Base-by-base conservation (phyloP, 805 yeast genomes). In the Wilhelminamyces savonicus region DNA sequence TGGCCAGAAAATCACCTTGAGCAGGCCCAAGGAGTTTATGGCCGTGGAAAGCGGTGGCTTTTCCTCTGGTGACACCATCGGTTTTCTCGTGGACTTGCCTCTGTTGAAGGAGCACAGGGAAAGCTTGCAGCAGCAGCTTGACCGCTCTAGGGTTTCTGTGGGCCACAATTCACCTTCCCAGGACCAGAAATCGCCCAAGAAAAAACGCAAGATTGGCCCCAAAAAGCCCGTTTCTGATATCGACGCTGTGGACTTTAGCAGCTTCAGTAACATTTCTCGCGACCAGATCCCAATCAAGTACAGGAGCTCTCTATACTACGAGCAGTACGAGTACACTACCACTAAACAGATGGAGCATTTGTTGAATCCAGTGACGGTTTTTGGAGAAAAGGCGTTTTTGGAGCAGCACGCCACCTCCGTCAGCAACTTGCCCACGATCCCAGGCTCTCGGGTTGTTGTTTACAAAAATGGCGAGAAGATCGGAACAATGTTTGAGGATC, bases 201-300 rank as follows among this genome's bases (percentile, higher is more conserved):
- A 33, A 26, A 42, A 31, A 31, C 40, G 40, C 32, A 41, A 37
- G 24, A 36, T 7, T 23, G 40, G 26, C 32, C 30, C 13, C 16
- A 33, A 14, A 38, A 49, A 20, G 27, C 41, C 19, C 23, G 21
- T 14, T 8, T 7, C 22, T 4, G 22, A 16, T 4, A 52, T 39
- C 27, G 28, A 24, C 14, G 40, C 29, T 5, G 26, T 46, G 36
- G 52, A 41, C n/a, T 9, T 40, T 16, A 38, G 39, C 20, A 20
- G 22, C 5, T 27, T 27, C 29, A 32, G 39, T 13, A 79, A 81
- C 41, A 62, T 82, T 11, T 54, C 72, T 2, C 69, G 97, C 32
- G 97, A 87, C 46, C 86, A 90, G 45, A 79, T 83, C 29, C 96
- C 97, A 2, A 83, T 92, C 29, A 71, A 82, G 43, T 86, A 82